Percentiles rank a stretch among this genome's conserved stretches.
Conservation (phyloP, 305 asterid species). For the Fraxinus albicans region DNA sequence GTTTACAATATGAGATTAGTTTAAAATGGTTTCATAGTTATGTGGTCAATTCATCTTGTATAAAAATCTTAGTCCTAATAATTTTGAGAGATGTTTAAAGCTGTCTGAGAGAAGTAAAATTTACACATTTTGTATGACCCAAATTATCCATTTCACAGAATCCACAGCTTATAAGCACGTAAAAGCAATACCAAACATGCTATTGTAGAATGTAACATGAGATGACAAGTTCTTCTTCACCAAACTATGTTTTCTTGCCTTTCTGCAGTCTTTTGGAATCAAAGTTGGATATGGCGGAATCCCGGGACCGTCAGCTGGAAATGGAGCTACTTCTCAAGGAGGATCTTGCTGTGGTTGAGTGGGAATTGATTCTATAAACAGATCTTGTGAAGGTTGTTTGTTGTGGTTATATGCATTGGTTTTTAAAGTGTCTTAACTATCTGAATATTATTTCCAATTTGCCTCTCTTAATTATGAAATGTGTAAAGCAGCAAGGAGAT, state of each 20-base stretch:
- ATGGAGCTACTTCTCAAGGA: conserved; percentile 53
- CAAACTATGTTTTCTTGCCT: background rate
- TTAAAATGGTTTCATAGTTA: background rate
- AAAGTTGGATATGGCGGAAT: conserved; percentile 71
- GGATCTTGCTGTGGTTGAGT: conserved; percentile 67
- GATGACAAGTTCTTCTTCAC: background rate
- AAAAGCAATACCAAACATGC: background rate
- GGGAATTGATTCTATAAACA: background rate
- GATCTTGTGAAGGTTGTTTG: conserved; percentile 4
- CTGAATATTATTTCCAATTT: background rate
- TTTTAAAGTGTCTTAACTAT: background rate
- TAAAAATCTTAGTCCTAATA: background rate
- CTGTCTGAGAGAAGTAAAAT: background rate
- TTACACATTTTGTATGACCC: background rate
- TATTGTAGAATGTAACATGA: background rate
- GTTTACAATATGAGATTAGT: background rate
- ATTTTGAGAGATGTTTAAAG: background rate
- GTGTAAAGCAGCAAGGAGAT: background rate
- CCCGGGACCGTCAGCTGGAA: conserved; percentile 59
- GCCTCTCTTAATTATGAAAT: background rate
- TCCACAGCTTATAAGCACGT: too few relatives aligned
- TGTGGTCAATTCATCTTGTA: background rate
- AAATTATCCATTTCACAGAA: too few relatives aligned
- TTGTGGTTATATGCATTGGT: background rate
- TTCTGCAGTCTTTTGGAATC: conserved; percentile 65